A percentile compares a stretch with the other conserved stretches of the same genome.
Evolutionary conservation across 2,329 filamentous ascomycete species (phyloP).

Genomic region (Trichophyton rubrum): DNA sequence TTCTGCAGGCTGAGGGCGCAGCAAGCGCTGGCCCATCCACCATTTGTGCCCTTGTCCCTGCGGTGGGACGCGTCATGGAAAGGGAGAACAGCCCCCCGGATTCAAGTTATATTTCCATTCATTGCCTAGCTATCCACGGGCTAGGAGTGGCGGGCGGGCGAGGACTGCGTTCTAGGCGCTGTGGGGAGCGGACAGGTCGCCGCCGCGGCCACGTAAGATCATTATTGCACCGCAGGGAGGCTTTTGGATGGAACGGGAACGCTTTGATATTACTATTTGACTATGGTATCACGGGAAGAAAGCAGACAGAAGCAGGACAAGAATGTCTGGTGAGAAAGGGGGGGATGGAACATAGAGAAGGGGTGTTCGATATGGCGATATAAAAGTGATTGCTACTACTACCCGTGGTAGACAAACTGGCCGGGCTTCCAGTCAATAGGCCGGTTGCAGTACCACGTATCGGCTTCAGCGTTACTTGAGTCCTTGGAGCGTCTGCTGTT

Average conservation of each 20-base stretch:
- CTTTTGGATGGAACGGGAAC: background rate
- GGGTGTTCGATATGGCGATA: no score
- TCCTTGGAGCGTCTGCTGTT: slow-evolving; percentile 14
- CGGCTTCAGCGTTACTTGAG: background rate
- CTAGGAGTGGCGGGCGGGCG: no score
- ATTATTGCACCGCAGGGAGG: background rate
- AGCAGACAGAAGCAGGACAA: background rate
- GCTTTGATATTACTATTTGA: background rate
- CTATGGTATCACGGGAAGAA: background rate
- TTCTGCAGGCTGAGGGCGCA: background rate
- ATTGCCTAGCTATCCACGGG: no score
- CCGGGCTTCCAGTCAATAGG: slow-evolving; percentile 5
- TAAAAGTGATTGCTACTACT: background rate
- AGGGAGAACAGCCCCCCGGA: no score
- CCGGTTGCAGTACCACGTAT: slow-evolving; percentile 11
- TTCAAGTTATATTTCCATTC: no score
- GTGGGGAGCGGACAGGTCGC: no score
- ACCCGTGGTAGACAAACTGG: slow-evolving; percentile 6
- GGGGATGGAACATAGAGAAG: background rate
- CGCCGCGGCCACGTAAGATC: background rate
- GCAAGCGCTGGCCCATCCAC: background rate
- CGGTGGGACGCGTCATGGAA: background rate
- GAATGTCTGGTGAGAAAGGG: background rate
- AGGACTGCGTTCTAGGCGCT: no score
- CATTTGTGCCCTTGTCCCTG: background rate